Percentiles rank a stretch among this genome's conserved stretches.
Conservation (phyloP, 73 alveolate species). For the Effrenium voratum region DNA sequence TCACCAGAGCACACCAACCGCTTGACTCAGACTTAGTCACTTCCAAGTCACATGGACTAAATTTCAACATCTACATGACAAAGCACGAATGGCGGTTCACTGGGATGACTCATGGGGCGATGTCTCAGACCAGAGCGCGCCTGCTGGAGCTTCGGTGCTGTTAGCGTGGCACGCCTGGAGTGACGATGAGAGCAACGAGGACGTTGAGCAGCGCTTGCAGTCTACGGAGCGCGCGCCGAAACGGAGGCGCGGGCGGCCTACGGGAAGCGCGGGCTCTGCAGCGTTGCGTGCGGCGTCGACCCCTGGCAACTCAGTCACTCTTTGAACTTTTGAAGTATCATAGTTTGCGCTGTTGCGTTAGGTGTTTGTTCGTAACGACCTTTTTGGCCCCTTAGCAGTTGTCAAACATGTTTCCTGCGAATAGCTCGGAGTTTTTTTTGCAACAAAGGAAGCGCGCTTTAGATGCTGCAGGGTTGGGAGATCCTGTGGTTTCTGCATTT, state of each 20-base stretch:
- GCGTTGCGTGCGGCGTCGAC: not conserved
- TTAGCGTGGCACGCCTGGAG: not conserved
- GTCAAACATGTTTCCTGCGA: no score
- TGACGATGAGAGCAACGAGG: not conserved
- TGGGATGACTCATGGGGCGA: constrained; percentile 11
- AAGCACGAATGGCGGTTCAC: not conserved
- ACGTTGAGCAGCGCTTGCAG: not conserved
- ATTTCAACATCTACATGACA: not conserved
- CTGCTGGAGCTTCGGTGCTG: not conserved
- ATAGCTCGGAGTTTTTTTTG: no score
- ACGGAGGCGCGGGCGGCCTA: not conserved
- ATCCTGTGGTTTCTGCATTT: no score
- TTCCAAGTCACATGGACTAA: no score
- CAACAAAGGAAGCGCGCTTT: no score
- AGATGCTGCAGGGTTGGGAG: no score
- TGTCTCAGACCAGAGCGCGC: not conserved
- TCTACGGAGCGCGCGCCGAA: not conserved
- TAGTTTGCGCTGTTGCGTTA: no score
- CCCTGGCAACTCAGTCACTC: not conserved
- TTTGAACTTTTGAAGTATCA: not conserved
- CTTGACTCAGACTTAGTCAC: no score
- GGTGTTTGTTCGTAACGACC: no score
- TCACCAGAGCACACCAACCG: no score
- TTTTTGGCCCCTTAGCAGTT: no score
- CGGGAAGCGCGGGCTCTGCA: not conserved